Evolutionary conservation across 1,139 yeast species (phyloP).

Genomic region (Candida gigantensis): DNA sequence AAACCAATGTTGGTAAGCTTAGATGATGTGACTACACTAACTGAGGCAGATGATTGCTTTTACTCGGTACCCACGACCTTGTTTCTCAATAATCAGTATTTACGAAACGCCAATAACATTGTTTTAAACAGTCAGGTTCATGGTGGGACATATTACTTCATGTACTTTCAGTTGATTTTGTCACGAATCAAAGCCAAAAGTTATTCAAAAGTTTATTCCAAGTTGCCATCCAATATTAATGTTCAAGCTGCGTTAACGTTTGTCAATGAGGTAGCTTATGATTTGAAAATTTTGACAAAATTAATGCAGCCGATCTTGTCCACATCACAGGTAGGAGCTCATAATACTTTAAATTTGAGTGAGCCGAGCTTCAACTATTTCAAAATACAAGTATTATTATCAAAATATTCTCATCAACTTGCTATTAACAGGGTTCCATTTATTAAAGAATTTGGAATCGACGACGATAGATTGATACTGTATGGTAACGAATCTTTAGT

Average conservation of each 20-base stretch:
- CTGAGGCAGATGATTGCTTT: slow-evolving; percentile 17
- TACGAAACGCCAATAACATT: slow-evolving; percentile 10
- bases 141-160: slow-evolving; percentile 16
- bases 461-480: slow-evolving; percentile 17
- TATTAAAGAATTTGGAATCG: slow-evolving; percentile 19
- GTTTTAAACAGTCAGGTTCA: slow-evolving; percentile 6
- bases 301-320: slow-evolving; percentile 20
- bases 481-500: slow-evolving; percentile 28
- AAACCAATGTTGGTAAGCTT: slow-evolving; percentile 18
- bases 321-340: too few relatives aligned
- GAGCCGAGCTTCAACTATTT: slow-evolving; percentile 5
- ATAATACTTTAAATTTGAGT: not conserved
- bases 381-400: slow-evolving; percentile 25
- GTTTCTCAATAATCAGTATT: slow-evolving; percentile 10
- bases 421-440: slow-evolving; percentile 37
- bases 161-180: slow-evolving; percentile 19
- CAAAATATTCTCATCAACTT: slow-evolving; percentile 35
- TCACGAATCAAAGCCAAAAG: slow-evolving; percentile 22
- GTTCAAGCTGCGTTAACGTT: slow-evolving; percentile 11
- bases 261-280: slow-evolving; percentile 17
- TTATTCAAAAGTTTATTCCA: slow-evolving; percentile 19
- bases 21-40: slow-evolving; percentile 22
- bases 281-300: slow-evolving; percentile 18
- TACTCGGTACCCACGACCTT: slow-evolving; percentile 15
- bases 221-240: slow-evolving; percentile 9